Percentiles rank a stretch among this genome's conserved stretches.
Conservation (phyloP, 345 rosid species). For the Citrus australasica region DNA sequence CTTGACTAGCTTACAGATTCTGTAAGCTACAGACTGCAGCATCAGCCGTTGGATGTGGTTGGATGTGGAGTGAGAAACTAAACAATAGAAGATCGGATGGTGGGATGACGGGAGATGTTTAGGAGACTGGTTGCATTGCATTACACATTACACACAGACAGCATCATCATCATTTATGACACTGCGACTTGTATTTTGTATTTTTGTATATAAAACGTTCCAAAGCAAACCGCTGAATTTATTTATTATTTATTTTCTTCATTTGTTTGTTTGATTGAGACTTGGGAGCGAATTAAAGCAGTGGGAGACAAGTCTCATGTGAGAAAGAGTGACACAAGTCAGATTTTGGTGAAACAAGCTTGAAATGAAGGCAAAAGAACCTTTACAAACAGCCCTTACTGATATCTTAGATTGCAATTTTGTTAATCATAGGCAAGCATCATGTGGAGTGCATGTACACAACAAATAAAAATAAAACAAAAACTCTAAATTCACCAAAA, state of each 20-base stretch:
- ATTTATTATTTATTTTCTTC: not conserved
- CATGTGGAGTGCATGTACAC: slow-evolving; percentile 7
- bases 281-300: not conserved
- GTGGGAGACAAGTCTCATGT: not conserved
- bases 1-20: too few relatives aligned
- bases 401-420: slow-evolving; percentile 34
- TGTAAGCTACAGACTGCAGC: too few relatives aligned
- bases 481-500: not conserved
- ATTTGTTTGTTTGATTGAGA: not conserved
- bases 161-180: not conserved
- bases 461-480: not conserved
- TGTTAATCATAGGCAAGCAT: slow-evolving; percentile 17
- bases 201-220: not conserved
- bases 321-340: not conserved
- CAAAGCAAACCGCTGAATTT: not conserved
- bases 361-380: slow-evolving; percentile 29
- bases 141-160: not conserved
- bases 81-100: too few relatives aligned
- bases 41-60: too few relatives aligned
- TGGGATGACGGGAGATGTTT: too few relatives aligned
- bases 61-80: too few relatives aligned
- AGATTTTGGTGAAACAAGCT: slow-evolving; percentile 14
- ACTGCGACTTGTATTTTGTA: too few relatives aligned
- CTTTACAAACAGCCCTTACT: slow-evolving; percentile 3
- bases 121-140: not conserved